phyloP scores from a whole-genome alignment of 2,329 filamentous ascomycete species.

The Hypoxylon sp. region DNA sequence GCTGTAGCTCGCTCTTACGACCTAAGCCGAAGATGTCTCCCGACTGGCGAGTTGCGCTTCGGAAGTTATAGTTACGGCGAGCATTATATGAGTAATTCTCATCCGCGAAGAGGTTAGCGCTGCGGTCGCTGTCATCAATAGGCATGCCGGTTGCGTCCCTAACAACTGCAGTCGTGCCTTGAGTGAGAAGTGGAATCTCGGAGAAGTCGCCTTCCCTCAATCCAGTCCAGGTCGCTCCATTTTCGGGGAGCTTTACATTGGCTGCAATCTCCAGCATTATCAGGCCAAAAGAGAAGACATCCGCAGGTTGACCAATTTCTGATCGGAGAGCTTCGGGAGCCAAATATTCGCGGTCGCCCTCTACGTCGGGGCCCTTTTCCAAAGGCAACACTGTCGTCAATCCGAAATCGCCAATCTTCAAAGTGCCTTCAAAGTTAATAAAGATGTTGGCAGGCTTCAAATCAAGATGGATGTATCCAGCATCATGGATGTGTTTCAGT shows the following conservation, averaged over 20 bases:
- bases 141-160: slow-evolving; percentile 82
- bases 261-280: slow-evolving; percentile 95
- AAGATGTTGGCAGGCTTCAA: slow-evolving; percentile 88
- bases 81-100: slow-evolving; percentile 41
- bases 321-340: slow-evolving; percentile 91
- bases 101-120: slow-evolving; percentile 51
- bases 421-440: slow-evolving; percentile 81
- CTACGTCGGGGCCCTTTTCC: slow-evolving; percentile 81
- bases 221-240: slow-evolving; percentile 90
- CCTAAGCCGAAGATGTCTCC: slow-evolving; percentile 61
- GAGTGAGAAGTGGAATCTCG: slow-evolving; percentile 88
- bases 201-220: slow-evolving; percentile 90
- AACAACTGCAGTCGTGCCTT: slow-evolving; percentile 75
- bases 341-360: slow-evolving; percentile 97
- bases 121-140: slow-evolving; percentile 59
- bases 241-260: slow-evolving; percentile 93
- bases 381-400: slow-evolving; percentile 85
- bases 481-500: slow-evolving; percentile 88
- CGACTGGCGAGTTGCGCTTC: slow-evolving; percentile 48
- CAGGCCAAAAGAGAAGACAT: slow-evolving; percentile 93
- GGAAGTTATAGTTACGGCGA: slow-evolving; percentile 47
- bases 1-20: slow-evolving; percentile 63
- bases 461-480: slow-evolving; percentile 86
- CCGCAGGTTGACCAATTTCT: slow-evolving; percentile 88
- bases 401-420: slow-evolving; percentile 90